Base-by-base conservation (phyloP, 2,329 filamentous ascomycete species). In the Aspergillus puulaauensis region DNA sequence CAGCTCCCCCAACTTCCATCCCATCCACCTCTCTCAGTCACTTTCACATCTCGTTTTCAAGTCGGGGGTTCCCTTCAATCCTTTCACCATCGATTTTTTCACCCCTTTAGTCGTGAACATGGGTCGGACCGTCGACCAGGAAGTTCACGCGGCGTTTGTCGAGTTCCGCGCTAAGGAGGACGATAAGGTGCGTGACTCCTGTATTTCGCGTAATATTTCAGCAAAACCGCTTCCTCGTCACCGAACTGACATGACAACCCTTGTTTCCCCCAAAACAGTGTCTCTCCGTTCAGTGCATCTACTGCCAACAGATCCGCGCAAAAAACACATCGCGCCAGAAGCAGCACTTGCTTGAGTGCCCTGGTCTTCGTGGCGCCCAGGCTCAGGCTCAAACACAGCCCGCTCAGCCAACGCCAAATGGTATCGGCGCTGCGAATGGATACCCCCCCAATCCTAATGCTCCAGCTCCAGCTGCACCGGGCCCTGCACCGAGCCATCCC, bases 91-190 rank as follows among this genome's bases (percentile, higher is more conserved):
- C 65, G 60, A 65, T 60, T 66, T 63, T 58, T 64, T 63, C 57
- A 52, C 54, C 46, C 59, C 63, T 64, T 66, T 60, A 64, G 52
- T 67, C 62, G 57, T 66, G 67, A 73, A 64, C 61, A 81, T 81
- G 79, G 79, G 79, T 69, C 77, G 79, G 57, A 80, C 79, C 44
- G 77, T 80, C 67, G 79, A 81, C 71, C 78, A 79, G 68, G 79
- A 80, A 66, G 79, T 81, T 61, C 79, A 81, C 71, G 77, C 78
- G 62, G 79, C 79, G 61, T 81, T 80, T 68, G 78, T 81, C 70
- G 79, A 81, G 72, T 81, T 81, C 70, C 77, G 79, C 69, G 79
- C 79, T 73, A 81, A 80, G 74, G 79, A 80, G 73, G 77, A 79
- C 71, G 77, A 80, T 69, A 80, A 80, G 77, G 77, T 77, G 72